Evolutionary conservation across 257 asterid genomes (phyloP), one percentile per base, ranked within the genome.

Genomic region (Solanum lycopersicoides): DNA sequence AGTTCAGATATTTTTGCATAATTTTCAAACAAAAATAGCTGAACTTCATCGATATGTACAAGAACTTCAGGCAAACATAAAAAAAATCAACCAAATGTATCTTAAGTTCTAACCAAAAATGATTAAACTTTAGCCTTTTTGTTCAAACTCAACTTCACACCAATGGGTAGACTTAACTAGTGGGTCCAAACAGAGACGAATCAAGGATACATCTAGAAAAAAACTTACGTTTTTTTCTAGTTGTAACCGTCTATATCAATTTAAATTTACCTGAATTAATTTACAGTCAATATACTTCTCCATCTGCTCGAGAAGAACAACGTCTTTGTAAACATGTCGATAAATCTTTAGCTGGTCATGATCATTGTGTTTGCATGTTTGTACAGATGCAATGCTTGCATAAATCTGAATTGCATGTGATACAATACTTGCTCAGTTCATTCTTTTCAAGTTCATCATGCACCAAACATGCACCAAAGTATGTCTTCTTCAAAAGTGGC

Each of bases 351-450:
- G 86, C 9, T 83, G 53, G 45, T 79, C 39, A 53, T 90, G 92
- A 13, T 72, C 80, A 11, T 68, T n/a, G 80, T 92, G 94, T 20
- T n/a, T 16, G n/a, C n/a, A n/a, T n/a, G 18, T 87, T 90, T 2
- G 14, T 3, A 2, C 74, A 11, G 20, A 92, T 75, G 12, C 95
- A 91, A 10, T 75, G 84, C 89, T 37, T 91, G 74, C 94, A 93
- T 5, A 83, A 74, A 5, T 91, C 76, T 8, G 65, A 84, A 25
- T 89, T 82, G 5, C 94, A 93, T 5, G 80, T 83, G 15, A 90
- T 89, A 74, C 94, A 90, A 16, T 89, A 93, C 60, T 91, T 84
- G 42, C 91, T 94, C 28, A 88, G 0, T 20, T 91, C 93, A 75
- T 82, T 92, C 85, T 91, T 92, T 30, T 74, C 89, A 9, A 66